phyloP scores from a whole-genome alignment of 2,329 filamentous ascomycete species.

The Dactylellina parvicollis region DNA sequence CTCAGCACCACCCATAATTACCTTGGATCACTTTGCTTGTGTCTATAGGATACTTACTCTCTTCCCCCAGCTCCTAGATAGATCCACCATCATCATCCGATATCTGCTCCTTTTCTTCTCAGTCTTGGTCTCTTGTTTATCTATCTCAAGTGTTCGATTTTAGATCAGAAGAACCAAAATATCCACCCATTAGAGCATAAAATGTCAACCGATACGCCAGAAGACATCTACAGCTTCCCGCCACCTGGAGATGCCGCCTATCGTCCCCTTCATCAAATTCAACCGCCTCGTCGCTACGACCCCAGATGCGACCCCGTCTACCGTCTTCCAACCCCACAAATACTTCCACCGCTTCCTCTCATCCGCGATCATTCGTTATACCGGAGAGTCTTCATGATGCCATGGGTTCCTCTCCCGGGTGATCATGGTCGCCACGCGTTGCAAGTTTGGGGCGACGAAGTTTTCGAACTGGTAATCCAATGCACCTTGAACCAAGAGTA shows the following conservation, averaged over 20 bases:
- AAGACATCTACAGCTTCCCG: not conserved
- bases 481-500: constrained; percentile 12
- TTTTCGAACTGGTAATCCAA: constrained; percentile 30
- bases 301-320: constrained; percentile 4
- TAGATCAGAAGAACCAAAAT: too few species aligned
- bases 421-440: not conserved
- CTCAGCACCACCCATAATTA: too few species aligned
- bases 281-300: not conserved
- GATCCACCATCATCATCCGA: too few species aligned
- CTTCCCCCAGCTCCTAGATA: too few species aligned
- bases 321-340: constrained; percentile 19
- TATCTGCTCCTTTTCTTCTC: too few species aligned
- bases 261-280: constrained; percentile 11
- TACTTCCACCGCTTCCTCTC: constrained; percentile 17
- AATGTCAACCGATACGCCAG: too few species aligned
- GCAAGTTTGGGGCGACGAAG: constrained; percentile 20
- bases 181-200: too few species aligned
- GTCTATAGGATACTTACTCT: too few species aligned
- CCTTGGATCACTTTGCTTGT: too few species aligned
- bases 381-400: constrained; percentile 8
- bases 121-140: too few species aligned
- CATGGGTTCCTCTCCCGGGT: not conserved
- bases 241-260: constrained; percentile 20
- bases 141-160: too few species aligned
- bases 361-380: not conserved